Base-by-base conservation (phyloP, 1,284 basidiomycete species). In the Puccinia brachypodii region DNA sequence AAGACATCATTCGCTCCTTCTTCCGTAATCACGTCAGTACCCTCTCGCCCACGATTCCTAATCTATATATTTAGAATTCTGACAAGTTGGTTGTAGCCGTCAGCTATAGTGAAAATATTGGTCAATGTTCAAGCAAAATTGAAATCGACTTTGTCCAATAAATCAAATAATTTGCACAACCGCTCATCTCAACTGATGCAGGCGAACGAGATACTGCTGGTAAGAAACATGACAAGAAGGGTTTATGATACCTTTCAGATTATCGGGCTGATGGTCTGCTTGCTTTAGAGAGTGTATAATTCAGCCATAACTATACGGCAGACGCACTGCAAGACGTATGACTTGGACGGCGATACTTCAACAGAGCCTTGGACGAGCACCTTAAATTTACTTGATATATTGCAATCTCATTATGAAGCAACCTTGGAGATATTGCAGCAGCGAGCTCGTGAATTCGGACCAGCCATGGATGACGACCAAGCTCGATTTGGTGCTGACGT, bases 1-100 rank as follows among this genome's bases (percentile, higher is more conserved):
- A 94, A 84, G 95, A 97, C 85, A 88, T 91, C 36, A 90, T 95
- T 83, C 90, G 96, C 40, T 88, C 91, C 9, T 98, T 98, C 88
- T 97, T 98, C 90, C 89, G 93, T 62, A 88, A 89, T 36, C 89
- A 91, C 83, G 90, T 94, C 47, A 76, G 87, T 50, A 53, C 44
- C 62, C 31, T 40, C 31, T 38, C 16, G 8, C 8, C 31, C 77
- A 47, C 11, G n/a, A 16, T 31, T n/a, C 25, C 33, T 33, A 38
- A 19, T 22, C 31, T 50, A 44, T 73, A 22, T 31, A n/a, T 14
- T 16, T 47, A 74, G 3, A 40, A 31, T 56, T 36, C 25, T 73
- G 33, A 33, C 38, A 3, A 44, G 44, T 66, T 25, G 68, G 28
- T 62, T 44, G 36, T 64, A 80, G 78, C 50, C 69, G 25, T 72